A percentile compares a stretch with the other conserved stretches of the same genome.
Evolutionary conservation across 306 rosid genomes (phyloP).

Genomic region (Crataegus laevigata): DNA sequence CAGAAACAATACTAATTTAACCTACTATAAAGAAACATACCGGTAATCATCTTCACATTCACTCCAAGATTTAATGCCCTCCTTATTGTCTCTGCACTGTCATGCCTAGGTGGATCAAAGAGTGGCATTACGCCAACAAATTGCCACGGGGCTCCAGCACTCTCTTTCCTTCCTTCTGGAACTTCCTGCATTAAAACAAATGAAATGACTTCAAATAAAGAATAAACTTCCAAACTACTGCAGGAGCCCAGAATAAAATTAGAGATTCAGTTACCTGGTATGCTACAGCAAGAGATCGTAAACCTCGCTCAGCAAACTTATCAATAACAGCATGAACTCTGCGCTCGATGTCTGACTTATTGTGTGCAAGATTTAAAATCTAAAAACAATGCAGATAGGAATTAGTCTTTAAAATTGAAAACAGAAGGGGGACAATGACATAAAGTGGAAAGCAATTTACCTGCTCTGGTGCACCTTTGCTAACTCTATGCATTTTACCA

Average conservation of each 20-base stretch:
- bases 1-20: conserved; percentile 3
- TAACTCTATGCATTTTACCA: conserved; percentile 91
- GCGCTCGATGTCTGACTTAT: conserved; percentile 76
- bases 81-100: conserved; percentile 94
- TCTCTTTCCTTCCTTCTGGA: conserved; percentile 84
- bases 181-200: conserved; percentile 63
- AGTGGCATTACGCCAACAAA: conserved; percentile 91
- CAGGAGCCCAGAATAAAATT: background rate
- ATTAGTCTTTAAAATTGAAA: conserved; percentile 10
- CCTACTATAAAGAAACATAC: conserved; percentile 26
- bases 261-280: conserved; percentile 56
- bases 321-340: conserved; percentile 90
- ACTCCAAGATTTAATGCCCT: conserved; percentile 98
- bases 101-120: conserved; percentile 98
- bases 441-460: conserved; percentile 31
- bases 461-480: conserved; percentile 99
- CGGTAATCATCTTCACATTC: conserved; percentile 98
- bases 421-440: background rate
- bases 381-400: conserved; percentile 17
- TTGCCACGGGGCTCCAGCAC: conserved; percentile 96
- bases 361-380: conserved; percentile 91
- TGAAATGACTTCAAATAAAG: background rate
- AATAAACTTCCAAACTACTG: background rate
- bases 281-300: conserved; percentile 95
- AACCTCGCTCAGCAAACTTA: conserved; percentile 93